Base-by-base conservation (phyloP, 768 basidiomycete species). In the Russula earlei region DNA sequence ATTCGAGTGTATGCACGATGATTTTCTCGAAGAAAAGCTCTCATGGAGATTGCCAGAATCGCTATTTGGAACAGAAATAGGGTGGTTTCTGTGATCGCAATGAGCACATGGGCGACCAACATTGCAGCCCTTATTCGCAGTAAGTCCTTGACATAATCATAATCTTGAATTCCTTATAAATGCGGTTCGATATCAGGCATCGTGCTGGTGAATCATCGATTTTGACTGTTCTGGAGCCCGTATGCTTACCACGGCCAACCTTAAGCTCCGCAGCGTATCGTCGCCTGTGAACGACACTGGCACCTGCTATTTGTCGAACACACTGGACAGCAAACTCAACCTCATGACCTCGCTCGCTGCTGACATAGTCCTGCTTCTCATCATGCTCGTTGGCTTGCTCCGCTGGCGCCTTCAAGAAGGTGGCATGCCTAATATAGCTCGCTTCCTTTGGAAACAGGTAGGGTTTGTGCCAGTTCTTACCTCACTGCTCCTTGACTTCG, bases 401-500 rank as follows among this genome's bases (percentile, higher is more conserved):
- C 49, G 49, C 17, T 5, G 19, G 10, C 37, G 49, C 37, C 3
- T 4, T 2, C 25, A 12, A 9, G 1, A 1, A 25, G 34, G 12
- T 14, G 24, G 52, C 17, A 17, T 11, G 36, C 17, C 38, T 33
- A 31, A 22, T 24, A 14, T 56, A 19, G 34, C 24, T 9, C 48
- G 40, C 22, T 12, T 50, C 20, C 29, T 56, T 6, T 50, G 40
- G 38, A 50, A 41, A 12, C 57, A 48, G 52, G 57, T 53, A 20
- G 5, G 25, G 12, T 27, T 5, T n/a, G 34, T 36, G 33, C 7
- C 1, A 31, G 10, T 31, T 10, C 7, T 31, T 31, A 7, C 29
- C 10, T 22, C 27, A 12, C 5, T 53, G 8, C 17, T n/a, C 5
- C 33, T 19, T 4, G 20, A 25, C 27, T 27, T 5, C 20, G 17